Evolutionary conservation across 1,284 basidiomycete species (phyloP), one percentile per base, ranked within the genome.

Genomic region (Schizopora paradoxa): DNA sequence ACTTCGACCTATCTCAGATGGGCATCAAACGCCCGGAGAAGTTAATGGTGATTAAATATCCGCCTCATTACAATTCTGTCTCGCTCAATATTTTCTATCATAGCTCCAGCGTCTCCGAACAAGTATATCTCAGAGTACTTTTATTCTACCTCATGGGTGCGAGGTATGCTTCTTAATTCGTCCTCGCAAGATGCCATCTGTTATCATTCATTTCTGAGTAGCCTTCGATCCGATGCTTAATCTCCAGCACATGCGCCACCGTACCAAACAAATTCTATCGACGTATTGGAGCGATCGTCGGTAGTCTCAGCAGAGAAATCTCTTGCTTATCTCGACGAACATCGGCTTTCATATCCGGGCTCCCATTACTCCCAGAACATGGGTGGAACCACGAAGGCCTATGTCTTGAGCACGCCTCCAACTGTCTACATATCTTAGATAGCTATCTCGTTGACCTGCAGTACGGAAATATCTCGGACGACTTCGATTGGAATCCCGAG

Each of bases 381-480:
- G 19, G 43, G 50, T n/a, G n/a, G n/a, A n/a, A n/a, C 28, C 41
- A 51, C 14, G 61, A 66, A 19, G 51, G 54, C 6, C 66, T 65
- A 6, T 69, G 68, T n/a, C 55, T 79, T 29, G 61, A 66, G 14
- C 73, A 73, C 54, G 62, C 79, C 8, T 70, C 76, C 50, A 66
- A 77, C 26, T 77, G 79, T 51, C 66, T 89, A 18, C 66, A 66
- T 11, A 62, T 87, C 2, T 54, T 88, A 6, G 86, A 88, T 53
- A 64, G 69, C 1, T 80, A 72, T 55, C 66, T 87, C 1, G 62
- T 86, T 7, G 54, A 60, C 2, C 57, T 56, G 29, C 55, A 56
- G 3, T 42, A 53, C 13, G 36, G 38, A 6, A 33, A 49, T n/a
- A 39, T 38, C 11, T 36, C 42, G 11, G 25, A 29, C n/a, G 34